Conservation (phyloP, 768 basidiomycete species). For the Termitomyces sp. region DNA sequence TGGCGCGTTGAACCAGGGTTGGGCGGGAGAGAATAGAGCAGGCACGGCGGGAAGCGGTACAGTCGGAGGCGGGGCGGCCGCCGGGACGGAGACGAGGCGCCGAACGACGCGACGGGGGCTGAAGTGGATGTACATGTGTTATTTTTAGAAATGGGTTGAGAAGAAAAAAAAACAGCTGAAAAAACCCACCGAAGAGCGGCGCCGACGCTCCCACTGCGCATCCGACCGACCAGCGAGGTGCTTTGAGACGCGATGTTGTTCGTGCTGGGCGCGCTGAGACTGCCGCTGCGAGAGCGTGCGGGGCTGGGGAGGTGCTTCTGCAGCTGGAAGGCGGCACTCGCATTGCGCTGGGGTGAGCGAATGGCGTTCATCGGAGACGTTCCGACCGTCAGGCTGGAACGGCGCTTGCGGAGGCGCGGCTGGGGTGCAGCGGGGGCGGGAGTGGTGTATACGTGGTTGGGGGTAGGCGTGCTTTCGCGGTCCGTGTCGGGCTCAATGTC, state of each 20-base stretch:
- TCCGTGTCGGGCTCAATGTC: constrained; percentile 30
- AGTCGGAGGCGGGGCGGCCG: constrained; percentile 37
- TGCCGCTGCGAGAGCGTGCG: constrained; percentile 43
- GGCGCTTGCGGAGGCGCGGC: constrained; percentile 54
- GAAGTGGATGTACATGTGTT: not conserved
- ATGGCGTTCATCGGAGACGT: constrained; percentile 54
- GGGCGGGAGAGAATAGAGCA: constrained; percentile 11
- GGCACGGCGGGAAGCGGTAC: constrained; percentile 37
- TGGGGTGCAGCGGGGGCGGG: constrained; percentile 1
- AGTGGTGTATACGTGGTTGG: constrained; percentile 8
- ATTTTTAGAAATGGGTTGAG: not conserved
- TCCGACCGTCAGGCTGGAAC: constrained; percentile 57
- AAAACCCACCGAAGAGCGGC: constrained; percentile 23
- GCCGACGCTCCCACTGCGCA: constrained; percentile 55
- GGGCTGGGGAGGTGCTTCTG: constrained; percentile 41
- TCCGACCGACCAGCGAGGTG: constrained; percentile 47
- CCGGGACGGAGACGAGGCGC: constrained; percentile 25
- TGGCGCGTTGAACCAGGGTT: constrained; percentile 4
- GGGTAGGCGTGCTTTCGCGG: constrained; percentile 21
- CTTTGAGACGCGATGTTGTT: constrained; percentile 21
- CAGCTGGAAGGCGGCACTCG: constrained; percentile 46
- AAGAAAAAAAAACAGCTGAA: constrained; percentile 7
- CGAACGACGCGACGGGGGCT: constrained; percentile 41
- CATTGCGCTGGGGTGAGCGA: constrained; percentile 53
- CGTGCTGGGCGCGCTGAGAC: constrained; percentile 25